Base-by-base conservation (phyloP, 495 filamentous ascomycete genomes). In the Podospora pseudocomata region DNA sequence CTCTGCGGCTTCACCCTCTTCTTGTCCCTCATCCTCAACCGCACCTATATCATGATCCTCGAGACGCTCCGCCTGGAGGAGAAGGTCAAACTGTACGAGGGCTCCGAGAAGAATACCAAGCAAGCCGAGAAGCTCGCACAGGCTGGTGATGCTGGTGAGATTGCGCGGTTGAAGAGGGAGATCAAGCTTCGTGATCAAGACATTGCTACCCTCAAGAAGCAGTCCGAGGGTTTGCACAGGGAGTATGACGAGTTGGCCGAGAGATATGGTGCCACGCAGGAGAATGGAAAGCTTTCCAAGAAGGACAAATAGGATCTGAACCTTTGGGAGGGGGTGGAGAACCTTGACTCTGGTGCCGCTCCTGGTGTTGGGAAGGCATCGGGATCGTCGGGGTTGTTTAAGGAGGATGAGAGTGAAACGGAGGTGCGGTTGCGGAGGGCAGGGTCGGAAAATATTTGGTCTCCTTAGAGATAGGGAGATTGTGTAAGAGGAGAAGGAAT, bases 1-100 rank as follows among this genome's bases (percentile, higher is more conserved):
- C 93, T 99, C 66, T 98, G 96, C 82, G 95, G 95, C 73, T 99
- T 99, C 85, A 99, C 95, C 0, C 90, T 98, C 68, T 99, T 99
- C 89, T 89, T 99, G 66, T 97, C 94, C 53, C 85, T 99, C 58
- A 98, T 99, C 81, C 92, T 99, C 76, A 98, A 99, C 87, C 94
- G 96, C 76, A 98, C 96, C 73, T 97, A 98, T 84, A 89, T 88
- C 75, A 93, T 98, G 92, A 98, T 97, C 76, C 87, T 98, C 63
- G 95, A 99, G 70, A 87, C 91, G 11, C 88, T 99, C 67, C 92
- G 92, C 68, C 91, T 99, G 28, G 94, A 99, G 82, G 92, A 95
- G 81, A 91, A 91, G 80, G 84, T 97, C 72, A 96, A 93, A 88
- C 82, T 87, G 67, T 88, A 93, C 76, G 91, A 95, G 79, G 89